Base-by-base conservation (phyloP, 345 rosid genomes). In the Excoecaria agallocha region DNA sequence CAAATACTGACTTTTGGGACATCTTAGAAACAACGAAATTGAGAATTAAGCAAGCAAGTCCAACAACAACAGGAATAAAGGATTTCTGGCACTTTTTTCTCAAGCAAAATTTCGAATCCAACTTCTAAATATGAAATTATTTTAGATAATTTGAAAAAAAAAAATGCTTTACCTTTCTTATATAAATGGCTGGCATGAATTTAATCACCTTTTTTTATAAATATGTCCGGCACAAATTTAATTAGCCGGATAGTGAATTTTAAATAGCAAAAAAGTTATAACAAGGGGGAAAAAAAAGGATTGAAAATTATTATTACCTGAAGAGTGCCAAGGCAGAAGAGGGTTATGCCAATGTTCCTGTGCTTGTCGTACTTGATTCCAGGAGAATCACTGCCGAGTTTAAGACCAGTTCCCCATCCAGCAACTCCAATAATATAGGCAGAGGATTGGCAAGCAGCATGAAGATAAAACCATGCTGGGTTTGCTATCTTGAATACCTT, bases 391-490 rank as follows among this genome's bases (percentile, higher is more conserved):
- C 84, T 86, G 13, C 95, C 97, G 19, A 92, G 98, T 82, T 78
- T 85, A 63, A 89, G 73, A 49, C 98, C 98, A 0, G 98, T 94
- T 9, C 82, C 94, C 91, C 91, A 94, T 1, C 98, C 98, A 2
- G 94, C 87, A 8, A 93, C 89, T 1, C 98, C 98, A 16, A 94
- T 77, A 0, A 65, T 71, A 41, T 92, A 94, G 68, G 90, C 98
- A 0, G 94, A 91, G 59, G 84, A 69, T 81, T 94, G 98, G 80
- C 89, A 86, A 13, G 83, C 86, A 0, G 79, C 82, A 69, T 94
- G 98, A 11, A 94, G 89, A 74, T 91, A 92, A 77, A 92, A 94
- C 98, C 98, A 94, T 0, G 96, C 89, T 9, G 98, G 97, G 37
- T 86, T 86, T 8, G 93, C 87, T 17, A 74, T 37, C 73, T 88